Evolutionary conservation across 163 green algal species (phyloP).

Genomic region (Smithsoniella earleae): DNA sequence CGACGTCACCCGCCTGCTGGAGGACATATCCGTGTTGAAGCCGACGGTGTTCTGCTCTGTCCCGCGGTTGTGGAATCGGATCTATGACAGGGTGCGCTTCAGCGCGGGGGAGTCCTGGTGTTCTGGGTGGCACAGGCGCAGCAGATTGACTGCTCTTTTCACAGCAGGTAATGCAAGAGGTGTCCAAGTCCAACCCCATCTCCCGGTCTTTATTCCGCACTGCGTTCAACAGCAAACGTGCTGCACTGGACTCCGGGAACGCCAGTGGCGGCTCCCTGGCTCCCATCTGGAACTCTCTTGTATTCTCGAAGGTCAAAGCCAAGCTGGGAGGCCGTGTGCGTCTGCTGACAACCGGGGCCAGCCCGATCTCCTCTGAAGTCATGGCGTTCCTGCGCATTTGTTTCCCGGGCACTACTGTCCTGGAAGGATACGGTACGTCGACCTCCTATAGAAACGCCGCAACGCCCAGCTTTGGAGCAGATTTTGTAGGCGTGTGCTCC

Average conservation of each 20-base stretch:
- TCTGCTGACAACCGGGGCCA: conserved; percentile 79
- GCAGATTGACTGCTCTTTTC: too few species aligned
- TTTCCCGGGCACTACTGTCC: conserved; percentile 68
- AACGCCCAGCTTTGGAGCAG: too few species aligned
- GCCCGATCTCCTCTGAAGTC: conserved; percentile 77
- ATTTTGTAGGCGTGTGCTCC: too few species aligned
- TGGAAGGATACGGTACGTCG: conserved; percentile 65
- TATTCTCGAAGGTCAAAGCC: conserved; percentile 90
- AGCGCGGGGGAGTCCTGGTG: not conserved
- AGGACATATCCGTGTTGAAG: conserved; percentile 69
- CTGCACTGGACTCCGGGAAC: conserved; percentile 57
- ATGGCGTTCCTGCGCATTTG: conserved; percentile 86
- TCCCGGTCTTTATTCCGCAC: conserved; percentile 44
- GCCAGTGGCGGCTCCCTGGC: conserved; percentile 61
- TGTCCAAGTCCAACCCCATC: conserved; percentile 52
- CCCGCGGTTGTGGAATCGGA: conserved; percentile 90
- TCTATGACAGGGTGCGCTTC: conserved; percentile 75
- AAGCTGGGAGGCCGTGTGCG: conserved; percentile 83
- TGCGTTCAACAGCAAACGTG: conserved; percentile 52
- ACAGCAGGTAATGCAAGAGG: conserved; percentile 50
- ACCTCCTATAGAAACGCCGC: too few species aligned
- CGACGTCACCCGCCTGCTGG: conserved; percentile 74
- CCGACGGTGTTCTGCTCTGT: conserved; percentile 57
- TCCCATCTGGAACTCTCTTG: conserved; percentile 78
- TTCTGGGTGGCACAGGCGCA: too few species aligned